A percentile compares a stretch with the other conserved stretches of the same genome.
Conservation (phyloP, 257 asterid species). For the Penstemon barbatus region DNA sequence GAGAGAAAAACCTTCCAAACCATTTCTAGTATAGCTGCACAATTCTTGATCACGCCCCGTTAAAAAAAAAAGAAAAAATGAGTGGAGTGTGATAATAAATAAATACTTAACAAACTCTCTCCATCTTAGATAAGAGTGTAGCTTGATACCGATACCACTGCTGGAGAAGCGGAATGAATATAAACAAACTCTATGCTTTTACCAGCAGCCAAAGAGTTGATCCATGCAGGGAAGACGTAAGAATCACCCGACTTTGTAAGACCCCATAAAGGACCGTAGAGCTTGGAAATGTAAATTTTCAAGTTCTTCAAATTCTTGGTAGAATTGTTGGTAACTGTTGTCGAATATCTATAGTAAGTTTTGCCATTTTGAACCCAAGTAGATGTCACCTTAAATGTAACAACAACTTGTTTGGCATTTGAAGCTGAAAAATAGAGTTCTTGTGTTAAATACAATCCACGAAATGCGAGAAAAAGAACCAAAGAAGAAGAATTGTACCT, state of each 20-base stretch:
- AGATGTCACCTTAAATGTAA: conserved; percentile 58
- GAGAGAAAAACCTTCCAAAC: conserved; percentile 21
- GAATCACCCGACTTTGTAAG: conserved; percentile 68
- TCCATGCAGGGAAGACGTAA: conserved; percentile 84
- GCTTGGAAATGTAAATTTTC: conserved; percentile 63
- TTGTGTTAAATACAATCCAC: conserved; percentile 10
- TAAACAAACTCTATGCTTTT: conserved; percentile 89
- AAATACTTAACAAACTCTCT: background rate
- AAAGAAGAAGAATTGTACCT: conserved; percentile 43
- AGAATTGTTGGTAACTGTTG: conserved; percentile 71
- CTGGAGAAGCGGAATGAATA: conserved; percentile 83
- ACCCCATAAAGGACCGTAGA: conserved; percentile 97
- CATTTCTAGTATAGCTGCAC: conserved; percentile 63
- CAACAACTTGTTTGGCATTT: conserved; percentile 38
- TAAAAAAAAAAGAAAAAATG: conserved; percentile 25
- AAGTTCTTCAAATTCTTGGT: conserved; percentile 68
- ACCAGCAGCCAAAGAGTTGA: conserved; percentile 68
- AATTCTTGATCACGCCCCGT: conserved; percentile 43
- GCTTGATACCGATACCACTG: conserved; percentile 70
- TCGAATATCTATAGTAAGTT: conserved; percentile 77
- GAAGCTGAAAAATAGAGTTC: conserved; percentile 43
- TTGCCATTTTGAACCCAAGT: conserved; percentile 73
- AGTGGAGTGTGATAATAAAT: conserved; percentile 29
- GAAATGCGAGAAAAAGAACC: background rate
- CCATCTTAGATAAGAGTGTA: conserved; percentile 55